Percentiles rank a stretch among this genome's conserved stretches.
These are phyloP conservation scores for Ogataea dorogensis DNA, from an alignment of 805 yeast species.

Conservation along the genomic window DNA sequence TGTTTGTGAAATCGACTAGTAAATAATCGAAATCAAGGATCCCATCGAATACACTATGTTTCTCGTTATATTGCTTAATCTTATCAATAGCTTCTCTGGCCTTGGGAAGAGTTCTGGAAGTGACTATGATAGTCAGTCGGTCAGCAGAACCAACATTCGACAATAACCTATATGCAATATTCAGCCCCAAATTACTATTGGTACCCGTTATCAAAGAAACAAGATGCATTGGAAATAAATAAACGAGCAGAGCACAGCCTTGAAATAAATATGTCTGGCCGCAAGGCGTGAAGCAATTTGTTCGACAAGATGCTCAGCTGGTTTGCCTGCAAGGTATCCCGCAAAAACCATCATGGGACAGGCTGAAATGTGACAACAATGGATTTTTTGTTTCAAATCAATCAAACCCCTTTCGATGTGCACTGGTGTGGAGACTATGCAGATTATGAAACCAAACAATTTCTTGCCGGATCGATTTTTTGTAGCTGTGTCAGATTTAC, in stretches of 20 bases:
- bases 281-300: background rate
- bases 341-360: no score
- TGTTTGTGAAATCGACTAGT: slow-evolving; percentile 83
- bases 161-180: slow-evolving; percentile 78
- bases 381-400: slow-evolving; percentile 4
- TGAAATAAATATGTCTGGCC: background rate
- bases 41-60: slow-evolving; percentile 43
- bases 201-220: slow-evolving; percentile 39
- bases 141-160: slow-evolving; percentile 52
- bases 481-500: slow-evolving; percentile 11
- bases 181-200: slow-evolving; percentile 73
- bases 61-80: slow-evolving; percentile 46
- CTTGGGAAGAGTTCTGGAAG: slow-evolving; percentile 84
- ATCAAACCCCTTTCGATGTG: slow-evolving; percentile 1
- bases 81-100: slow-evolving; percentile 70
- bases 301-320: no score
- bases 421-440: slow-evolving; percentile 2
- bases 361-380: slow-evolving; percentile 8
- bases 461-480: background rate
- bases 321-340: no score
- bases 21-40: slow-evolving; percentile 82
- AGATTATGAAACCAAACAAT: slow-evolving; percentile 7
- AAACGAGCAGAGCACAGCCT: slow-evolving; percentile 8
- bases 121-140: slow-evolving; percentile 76
- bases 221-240: slow-evolving; percentile 14